These are phyloP conservation scores for Oxyria digyna DNA, from an alignment of 148 eudicot genomes.

Conservation along the genomic window DNA sequence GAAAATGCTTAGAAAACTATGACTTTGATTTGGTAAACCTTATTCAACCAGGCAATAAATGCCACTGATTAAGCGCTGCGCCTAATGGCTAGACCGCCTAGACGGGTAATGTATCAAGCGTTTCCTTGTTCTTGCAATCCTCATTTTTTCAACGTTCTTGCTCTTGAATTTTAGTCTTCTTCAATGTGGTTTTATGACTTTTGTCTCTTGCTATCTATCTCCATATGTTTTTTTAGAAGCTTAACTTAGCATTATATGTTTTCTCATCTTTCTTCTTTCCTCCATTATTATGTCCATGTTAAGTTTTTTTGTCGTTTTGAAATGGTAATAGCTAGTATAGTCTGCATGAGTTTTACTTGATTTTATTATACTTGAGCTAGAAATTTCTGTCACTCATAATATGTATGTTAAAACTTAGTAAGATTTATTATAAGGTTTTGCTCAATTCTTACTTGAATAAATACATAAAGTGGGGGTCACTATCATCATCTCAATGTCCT, in stretches of 20 bases:
- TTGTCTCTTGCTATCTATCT: background rate
- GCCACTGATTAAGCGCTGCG: background rate
- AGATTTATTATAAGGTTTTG: background rate
- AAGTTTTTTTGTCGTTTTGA: too few species aligned
- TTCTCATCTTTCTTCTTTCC: too few species aligned
- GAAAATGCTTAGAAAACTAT: background rate
- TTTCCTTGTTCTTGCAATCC: background rate
- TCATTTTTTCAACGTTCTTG: background rate
- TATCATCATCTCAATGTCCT: background rate
- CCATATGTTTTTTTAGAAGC: background rate
- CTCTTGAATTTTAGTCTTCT: background rate
- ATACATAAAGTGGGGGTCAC: background rate
- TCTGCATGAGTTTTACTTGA: too few species aligned
- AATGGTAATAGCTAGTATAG: too few species aligned
- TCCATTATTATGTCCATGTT: too few species aligned
- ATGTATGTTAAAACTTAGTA: background rate
- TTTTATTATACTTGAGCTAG: too few species aligned
- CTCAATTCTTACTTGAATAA: slow-evolving; percentile 2
- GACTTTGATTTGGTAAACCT: background rate
- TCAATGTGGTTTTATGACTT: background rate
- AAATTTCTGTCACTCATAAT: background rate
- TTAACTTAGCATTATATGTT: background rate
- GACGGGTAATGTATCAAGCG: background rate
- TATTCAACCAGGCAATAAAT: slow-evolving; percentile 1
- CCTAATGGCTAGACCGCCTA: background rate